These are phyloP conservation scores for Neonectria hederae DNA, from an alignment of 2,329 filamentous ascomycete genomes.

Conservation along the genomic window DNA sequence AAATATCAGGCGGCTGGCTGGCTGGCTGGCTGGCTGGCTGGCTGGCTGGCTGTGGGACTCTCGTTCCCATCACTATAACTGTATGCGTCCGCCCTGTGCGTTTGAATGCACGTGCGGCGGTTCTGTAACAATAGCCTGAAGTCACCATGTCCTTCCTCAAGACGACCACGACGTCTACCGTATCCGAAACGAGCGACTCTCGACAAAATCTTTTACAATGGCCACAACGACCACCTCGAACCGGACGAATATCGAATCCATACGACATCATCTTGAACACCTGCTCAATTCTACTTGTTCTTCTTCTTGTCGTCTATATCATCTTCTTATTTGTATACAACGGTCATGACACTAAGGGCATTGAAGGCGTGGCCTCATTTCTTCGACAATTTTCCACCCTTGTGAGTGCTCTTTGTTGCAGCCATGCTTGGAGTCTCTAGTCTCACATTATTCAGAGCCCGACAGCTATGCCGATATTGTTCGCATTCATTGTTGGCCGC, in stretches of 20 bases:
- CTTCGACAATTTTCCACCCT: slow-evolving; percentile 12
- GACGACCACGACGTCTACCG: background rate
- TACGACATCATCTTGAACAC: slow-evolving; percentile 4
- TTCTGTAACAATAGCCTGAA: background rate
- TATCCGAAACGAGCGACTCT: background rate
- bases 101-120: too few relatives aligned
- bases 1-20: background rate
- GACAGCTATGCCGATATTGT: slow-evolving; percentile 17
- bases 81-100: background rate
- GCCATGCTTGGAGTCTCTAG: too few relatives aligned
- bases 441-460: slow-evolving; percentile 2
- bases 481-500: slow-evolving; percentile 19
- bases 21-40: background rate
- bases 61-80: background rate
- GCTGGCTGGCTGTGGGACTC: background rate
- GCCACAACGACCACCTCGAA: background rate
- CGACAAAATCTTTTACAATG: background rate
- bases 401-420: background rate
- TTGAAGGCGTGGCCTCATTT: slow-evolving; percentile 8
- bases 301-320: slow-evolving; percentile 13
- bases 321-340: slow-evolving; percentile 6
- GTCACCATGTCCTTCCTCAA: slow-evolving; percentile 2
- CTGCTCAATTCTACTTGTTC: slow-evolving; percentile 1
- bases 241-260: background rate
- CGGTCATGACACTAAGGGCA: background rate